Base-by-base conservation (phyloP, 2,329 filamentous ascomycete species). In the Laburnicola sp. region DNA sequence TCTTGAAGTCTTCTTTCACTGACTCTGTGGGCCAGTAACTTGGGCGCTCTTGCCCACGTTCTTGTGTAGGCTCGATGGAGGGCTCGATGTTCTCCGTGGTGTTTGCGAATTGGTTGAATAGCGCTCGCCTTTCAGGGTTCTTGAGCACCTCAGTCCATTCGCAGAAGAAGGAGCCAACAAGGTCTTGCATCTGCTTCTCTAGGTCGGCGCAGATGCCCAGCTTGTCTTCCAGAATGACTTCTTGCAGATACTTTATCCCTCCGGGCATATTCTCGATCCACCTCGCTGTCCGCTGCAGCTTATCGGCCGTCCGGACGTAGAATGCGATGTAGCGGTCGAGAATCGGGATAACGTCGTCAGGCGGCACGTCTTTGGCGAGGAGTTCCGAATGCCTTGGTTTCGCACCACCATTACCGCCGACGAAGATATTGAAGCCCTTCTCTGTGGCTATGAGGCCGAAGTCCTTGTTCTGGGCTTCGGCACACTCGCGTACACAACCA, bases 361-460 rank as follows among this genome's bases (percentile, higher is more conserved):
- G 88, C 0, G 89, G 84, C 0, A 96, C 90, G 63, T 96, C 91
- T 69, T 91, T 92, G 53, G 89, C 90, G 1, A 96, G 81, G 2
- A 96, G 80, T 63, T 95, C 89, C 0, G 87, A 85, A 69, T 96
- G 91, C 32, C 83, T 80, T 3, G 91, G 91, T 60, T 89, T 93
- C 11, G 90, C 90, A 52, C 92, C 91, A 45, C 91, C 91, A 68
- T 96, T 96, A 41, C 91, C 91, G 30, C 82, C 91, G 1, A 96
- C 89, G 62, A 91, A 96, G 71, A 96, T 86, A 74, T 96, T 96
- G 82, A 89, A 96, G 27, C 91, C 91, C 64, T 94, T 96, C 55
- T 96, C 91, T 0, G 90, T 95, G 10, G 91, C 91, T 50, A 96
- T 96, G 42, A 96, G 83, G 22, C 91, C 91, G 62, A 96, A 96